Evolutionary conservation across 345 rosid genomes (phyloP), one percentile per base, ranked within the genome.

Genomic region (Salix udensis): DNA sequence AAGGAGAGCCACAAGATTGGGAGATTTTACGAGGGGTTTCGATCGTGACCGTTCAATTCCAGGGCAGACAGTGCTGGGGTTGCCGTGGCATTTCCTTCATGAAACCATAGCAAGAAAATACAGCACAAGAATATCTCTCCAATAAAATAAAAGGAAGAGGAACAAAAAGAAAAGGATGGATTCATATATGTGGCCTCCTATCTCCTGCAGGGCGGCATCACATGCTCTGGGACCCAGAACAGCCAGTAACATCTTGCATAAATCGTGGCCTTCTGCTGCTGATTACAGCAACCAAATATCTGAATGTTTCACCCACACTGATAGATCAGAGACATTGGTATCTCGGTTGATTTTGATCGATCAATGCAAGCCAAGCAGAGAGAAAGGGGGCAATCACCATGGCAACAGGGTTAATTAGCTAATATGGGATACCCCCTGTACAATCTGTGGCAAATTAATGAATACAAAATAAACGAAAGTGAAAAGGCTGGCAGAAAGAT

Each of bases 221-320:
- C 82, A 78, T 81, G 82, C 46, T 46, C 40, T 23, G 78, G 84
- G 86, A 46, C 82, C 87, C 87, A 62, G 21, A 39, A 68, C 67
- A 55, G 69, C 75, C 55, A 69, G 70, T 65, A 65, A 24, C n/a
- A 4, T 28, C 36, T 60, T 18, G 76, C 30, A 44, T 21, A 73
- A 70, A 36, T 39, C 66, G 73, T 76, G 80, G 80, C 73, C 53
- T 16, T 21, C 48, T 61, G 2, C 7, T 70, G 14, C 44, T 72
- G 50, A 50, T 77, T 15, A 34, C 73, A 82, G 42, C 72, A 52
- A 19, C 68, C 40, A 70, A 73, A 60, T 71, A 46, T 61, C 79
- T 71, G 30, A 48, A 64, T 77, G 78, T 79, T 77, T 75, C 74
- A 39, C 26, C 62, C 60, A 23, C 16, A n/a, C 13, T 68, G 62